A percentile compares a stretch with the other conserved stretches of the same genome.
Conservation (phyloP, 345 rosid genomes). For the Isatis tinctoria region DNA sequence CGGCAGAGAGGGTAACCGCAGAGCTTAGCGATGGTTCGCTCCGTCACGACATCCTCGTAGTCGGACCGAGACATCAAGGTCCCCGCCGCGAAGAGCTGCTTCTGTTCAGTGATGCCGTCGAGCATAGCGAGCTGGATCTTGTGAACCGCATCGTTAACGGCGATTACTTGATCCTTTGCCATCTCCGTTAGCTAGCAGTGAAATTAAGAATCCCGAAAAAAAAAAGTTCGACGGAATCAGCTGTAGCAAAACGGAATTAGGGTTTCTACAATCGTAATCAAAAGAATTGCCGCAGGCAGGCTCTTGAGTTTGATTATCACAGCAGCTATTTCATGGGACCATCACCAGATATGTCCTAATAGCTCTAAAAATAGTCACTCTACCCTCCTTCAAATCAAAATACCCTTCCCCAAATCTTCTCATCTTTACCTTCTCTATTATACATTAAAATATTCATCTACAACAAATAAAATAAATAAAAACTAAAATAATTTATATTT, state of each 20-base stretch:
- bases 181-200: conserved; percentile 10
- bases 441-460: too few relatives aligned
- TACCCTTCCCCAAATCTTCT: too few relatives aligned
- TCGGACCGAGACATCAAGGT: conserved; percentile 56
- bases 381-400: too few relatives aligned
- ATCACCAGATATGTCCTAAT: too few relatives aligned
- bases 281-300: not conserved
- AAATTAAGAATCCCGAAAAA: not conserved
- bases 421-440: too few relatives aligned
- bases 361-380: too few relatives aligned
- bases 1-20: conserved; percentile 80
- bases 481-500: too few relatives aligned
- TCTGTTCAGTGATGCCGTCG: conserved; percentile 52
- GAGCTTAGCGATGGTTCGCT: conserved; percentile 50
- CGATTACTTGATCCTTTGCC: conserved; percentile 30
- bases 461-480: too few relatives aligned
- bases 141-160: conserved; percentile 51
- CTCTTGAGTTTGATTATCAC: too few relatives aligned
- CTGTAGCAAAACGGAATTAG: not conserved
- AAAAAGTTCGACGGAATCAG: not conserved
- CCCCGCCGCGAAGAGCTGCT: conserved; percentile 59
- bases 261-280: not conserved
- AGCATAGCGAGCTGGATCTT: conserved; percentile 62
- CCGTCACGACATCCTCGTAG: conserved; percentile 69
- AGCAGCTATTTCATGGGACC: too few relatives aligned